Percentiles rank a stretch among this genome's conserved stretches.
Evolutionary conservation across 108 stramenopile genomes (phyloP).

Genomic region (Parmales sp.): DNA sequence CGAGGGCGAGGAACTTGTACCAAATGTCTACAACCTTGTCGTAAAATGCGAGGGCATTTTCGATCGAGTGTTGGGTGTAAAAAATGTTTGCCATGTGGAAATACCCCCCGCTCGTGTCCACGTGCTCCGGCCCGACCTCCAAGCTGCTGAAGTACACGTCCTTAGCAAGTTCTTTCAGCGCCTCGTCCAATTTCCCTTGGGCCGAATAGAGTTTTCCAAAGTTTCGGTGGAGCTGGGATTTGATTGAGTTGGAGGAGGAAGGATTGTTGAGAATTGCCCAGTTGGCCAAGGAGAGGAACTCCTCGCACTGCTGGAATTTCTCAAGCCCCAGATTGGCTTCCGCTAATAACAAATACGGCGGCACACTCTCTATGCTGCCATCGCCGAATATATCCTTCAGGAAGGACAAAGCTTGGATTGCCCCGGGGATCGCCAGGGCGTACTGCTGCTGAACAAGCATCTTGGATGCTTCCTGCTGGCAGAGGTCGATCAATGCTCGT

Average conservation of each 20-base stretch:
- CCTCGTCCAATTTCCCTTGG: slow-evolving; percentile 35
- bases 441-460: slow-evolving; percentile 27
- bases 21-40: slow-evolving; percentile 49
- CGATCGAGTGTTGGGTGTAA: slow-evolving; percentile 32
- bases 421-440: slow-evolving; percentile 40
- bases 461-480: slow-evolving; percentile 37
- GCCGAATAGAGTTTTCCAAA: slow-evolving; percentile 46
- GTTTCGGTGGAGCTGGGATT: slow-evolving; percentile 37
- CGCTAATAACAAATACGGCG: slow-evolving; percentile 41
- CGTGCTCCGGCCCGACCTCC: slow-evolving; percentile 39
- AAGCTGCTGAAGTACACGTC: slow-evolving; percentile 36
- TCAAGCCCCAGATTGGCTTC: slow-evolving; percentile 42
- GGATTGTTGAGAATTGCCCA: slow-evolving; percentile 39
- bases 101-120: slow-evolving; percentile 37
- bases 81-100: slow-evolving; percentile 44
- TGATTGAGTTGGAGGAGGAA: slow-evolving; percentile 24
- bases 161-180: slow-evolving; percentile 31
- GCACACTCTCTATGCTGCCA: slow-evolving; percentile 33
- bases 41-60: slow-evolving; percentile 43
- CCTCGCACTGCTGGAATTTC: slow-evolving; percentile 29
- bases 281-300: slow-evolving; percentile 35
- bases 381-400: slow-evolving; percentile 33
- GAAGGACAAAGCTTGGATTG: slow-evolving; percentile 38
- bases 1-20: slow-evolving; percentile 42
- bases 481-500: slow-evolving; percentile 39